phyloP scores from a whole-genome alignment of 2,329 filamentous ascomycete species.

The Colletotrichum navitas region DNA sequence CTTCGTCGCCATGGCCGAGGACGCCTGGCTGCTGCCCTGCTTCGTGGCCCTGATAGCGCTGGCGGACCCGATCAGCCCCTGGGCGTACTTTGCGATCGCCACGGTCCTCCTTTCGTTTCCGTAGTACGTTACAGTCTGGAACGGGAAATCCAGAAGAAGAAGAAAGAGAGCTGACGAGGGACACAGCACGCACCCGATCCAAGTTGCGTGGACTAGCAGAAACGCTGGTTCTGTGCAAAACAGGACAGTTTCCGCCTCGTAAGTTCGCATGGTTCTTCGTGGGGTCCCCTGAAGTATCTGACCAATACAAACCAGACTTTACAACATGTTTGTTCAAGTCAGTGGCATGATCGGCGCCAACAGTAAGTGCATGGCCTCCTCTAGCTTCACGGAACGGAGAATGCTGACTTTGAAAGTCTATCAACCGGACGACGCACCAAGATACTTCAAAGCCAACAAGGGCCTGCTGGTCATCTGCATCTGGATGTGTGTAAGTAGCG shows the following conservation, averaged over 20 bases:
- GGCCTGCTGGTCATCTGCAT: slow-evolving; percentile 53
- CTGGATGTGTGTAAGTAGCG: slow-evolving; percentile 55
- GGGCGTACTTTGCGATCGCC: slow-evolving; percentile 64
- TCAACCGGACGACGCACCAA: slow-evolving; percentile 51
- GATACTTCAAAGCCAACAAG: slow-evolving; percentile 56
- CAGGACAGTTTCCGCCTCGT: slow-evolving; percentile 68
- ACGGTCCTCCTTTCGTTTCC: slow-evolving; percentile 64
- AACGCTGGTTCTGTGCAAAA: slow-evolving; percentile 71
- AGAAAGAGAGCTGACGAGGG: slow-evolving; percentile 10
- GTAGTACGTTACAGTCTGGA: slow-evolving; percentile 51
- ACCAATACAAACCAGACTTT: slow-evolving; percentile 50
- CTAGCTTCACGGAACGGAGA: neutral
- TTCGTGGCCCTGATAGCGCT: slow-evolving; percentile 61
- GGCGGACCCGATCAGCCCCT: slow-evolving; percentile 54
- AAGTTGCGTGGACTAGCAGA: slow-evolving; percentile 68
- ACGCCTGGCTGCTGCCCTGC: slow-evolving; percentile 68
- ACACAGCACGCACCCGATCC: slow-evolving; percentile 61
- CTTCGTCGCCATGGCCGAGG: slow-evolving; percentile 60
- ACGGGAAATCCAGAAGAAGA: too few species aligned
- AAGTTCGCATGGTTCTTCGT: slow-evolving; percentile 30
- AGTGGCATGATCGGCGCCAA: slow-evolving; percentile 52
- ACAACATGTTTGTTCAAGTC: slow-evolving; percentile 62
- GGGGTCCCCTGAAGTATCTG: neutral
- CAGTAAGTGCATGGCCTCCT: slow-evolving; percentile 45
- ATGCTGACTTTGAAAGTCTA: slow-evolving; percentile 48